Base-by-base conservation (phyloP, 2,329 filamentous ascomycete genomes). In the Diaporthe nobilis region DNA sequence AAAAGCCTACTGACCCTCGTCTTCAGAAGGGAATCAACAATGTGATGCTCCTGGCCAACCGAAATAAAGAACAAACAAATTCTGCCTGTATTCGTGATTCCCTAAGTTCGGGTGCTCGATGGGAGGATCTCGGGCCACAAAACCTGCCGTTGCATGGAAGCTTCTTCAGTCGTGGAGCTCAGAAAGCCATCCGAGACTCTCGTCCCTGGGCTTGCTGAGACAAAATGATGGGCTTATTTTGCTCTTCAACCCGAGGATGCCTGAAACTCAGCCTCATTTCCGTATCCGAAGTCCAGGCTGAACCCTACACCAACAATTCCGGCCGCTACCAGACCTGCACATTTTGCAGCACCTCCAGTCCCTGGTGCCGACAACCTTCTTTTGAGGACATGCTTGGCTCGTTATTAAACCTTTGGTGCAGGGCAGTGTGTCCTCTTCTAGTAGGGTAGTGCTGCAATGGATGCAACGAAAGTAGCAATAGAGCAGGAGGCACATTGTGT, bases 231-330 rank as follows among this genome's bases (percentile, higher is more conserved):
- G 1, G 17, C n/a, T 47, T 28, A 4, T 31, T 25, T 13, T 13
- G 3, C 0, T 25, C 7, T 12, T 37, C 9, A 47, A 22, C 9
- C 22, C 25, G 9, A 10, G 34, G 9, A 20, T 6, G 28, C 4
- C 15, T 22, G 17, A 2, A 53, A 0, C 44, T 39, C 2, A 68
- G 17, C 6, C n/a, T 74, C 49, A 75, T 31, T 72, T 75, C 34
- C 70, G 61, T 51, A 65, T 55, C 39, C 60, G 63, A 37, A 75
- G 10, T n/a, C 70, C 60, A 44, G 68, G 67, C 5, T 63, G 61
- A 9, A 75, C 74, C 37, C 72, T 72, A 9, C 74, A 67, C 74
- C 74, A 75, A 25, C 70, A 75, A 22, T 68, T 75, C 42, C 74
- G 47, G 6, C 74, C 74, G 34, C 74, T 75, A 34, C 74, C 74